Evolutionary conservation across 2,329 filamentous ascomycete genomes (phyloP).

Genomic region (Xylariales sp.): DNA sequence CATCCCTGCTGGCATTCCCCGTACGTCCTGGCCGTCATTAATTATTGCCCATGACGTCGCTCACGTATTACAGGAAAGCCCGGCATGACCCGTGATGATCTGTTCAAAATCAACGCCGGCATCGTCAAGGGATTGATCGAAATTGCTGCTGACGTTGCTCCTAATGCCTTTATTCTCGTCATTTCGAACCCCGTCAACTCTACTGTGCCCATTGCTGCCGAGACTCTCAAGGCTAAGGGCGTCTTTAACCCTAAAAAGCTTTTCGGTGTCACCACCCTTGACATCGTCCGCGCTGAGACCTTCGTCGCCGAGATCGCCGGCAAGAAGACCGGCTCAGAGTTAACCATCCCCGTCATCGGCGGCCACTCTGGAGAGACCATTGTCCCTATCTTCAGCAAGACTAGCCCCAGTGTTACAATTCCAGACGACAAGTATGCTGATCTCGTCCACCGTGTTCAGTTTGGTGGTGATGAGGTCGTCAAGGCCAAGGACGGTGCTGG

Average conservation of each 20-base stretch:
- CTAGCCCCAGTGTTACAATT: slow-evolving; percentile 81
- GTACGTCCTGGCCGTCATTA: slow-evolving; percentile 64
- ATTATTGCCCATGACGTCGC: slow-evolving; percentile 34
- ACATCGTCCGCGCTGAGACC: slow-evolving; percentile 97
- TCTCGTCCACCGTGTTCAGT: slow-evolving; percentile 94
- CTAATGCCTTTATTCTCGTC: slow-evolving; percentile 94
- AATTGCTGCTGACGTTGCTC: slow-evolving; percentile 85
- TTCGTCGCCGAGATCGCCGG: slow-evolving; percentile 90
- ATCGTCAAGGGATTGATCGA: slow-evolving; percentile 96
- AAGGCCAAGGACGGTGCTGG: slow-evolving; percentile 93
- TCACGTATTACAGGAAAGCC: slow-evolving; percentile 80
- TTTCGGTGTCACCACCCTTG: slow-evolving; percentile 98
- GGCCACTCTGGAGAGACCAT: slow-evolving; percentile 99
- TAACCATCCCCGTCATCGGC: slow-evolving; percentile 91
- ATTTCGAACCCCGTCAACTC: slow-evolving; percentile 99
- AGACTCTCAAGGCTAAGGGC: slow-evolving; percentile 92
- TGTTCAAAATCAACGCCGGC: slow-evolving; percentile 99
- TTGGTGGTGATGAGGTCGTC: slow-evolving; percentile 97
- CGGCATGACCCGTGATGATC: slow-evolving; percentile 98
- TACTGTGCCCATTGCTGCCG: slow-evolving; percentile 95
- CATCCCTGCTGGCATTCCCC: slow-evolving; percentile 97
- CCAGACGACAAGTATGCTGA: slow-evolving; percentile 90
- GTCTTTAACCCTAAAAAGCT: slow-evolving; percentile 96
- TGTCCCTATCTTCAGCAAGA: slow-evolving; percentile 95
- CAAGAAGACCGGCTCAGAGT: slow-evolving; percentile 82